Base-by-base conservation (phyloP, 1,284 basidiomycete species). In the Ganoderma resinaceum region DNA sequence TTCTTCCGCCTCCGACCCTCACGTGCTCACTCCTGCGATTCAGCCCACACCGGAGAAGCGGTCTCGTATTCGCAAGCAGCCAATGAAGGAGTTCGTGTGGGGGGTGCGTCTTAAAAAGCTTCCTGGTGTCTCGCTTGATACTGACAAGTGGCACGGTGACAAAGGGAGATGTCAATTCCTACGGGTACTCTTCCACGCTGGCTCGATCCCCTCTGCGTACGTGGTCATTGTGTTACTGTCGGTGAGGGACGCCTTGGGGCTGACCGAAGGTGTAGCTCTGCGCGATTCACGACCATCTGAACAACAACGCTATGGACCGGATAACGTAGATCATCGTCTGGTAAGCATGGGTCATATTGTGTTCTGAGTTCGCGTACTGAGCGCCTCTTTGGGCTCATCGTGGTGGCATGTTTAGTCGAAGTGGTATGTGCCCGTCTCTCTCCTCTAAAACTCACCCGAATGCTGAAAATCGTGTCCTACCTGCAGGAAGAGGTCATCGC, bases 251-350 rank as follows among this genome's bases (percentile, higher is more conserved):
- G n/a, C n/a, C n/a, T n/a, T n/a, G n/a, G n/a, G n/a, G n/a, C n/a
- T n/a, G n/a, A n/a, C n/a, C n/a, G n/a, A n/a, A n/a, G n/a, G n/a
- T n/a, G 37, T n/a, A 95, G 94, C 86, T 97, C 65, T 93, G 95
- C 72, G 94, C 95, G 64, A 97, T 98, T 72, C 97, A 98, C 77
- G 95, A 97, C 75, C 95, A 98, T 77, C 82, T 98, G 63, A 97
- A 96, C 76, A 94, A 93, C 75, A 91, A 89, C 60, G 95, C 95
- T 11, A 97, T 97, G 93, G 91, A 95, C 75, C 85, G 94, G n/a
- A 95, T 97, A 74, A 96, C 95, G 4, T 96, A 95, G 95, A 95
- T 97, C 73, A 91, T 98, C 71, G 98, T 98, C 74, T 97, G 95
- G 93, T 92, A 76, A 38, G 82, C 69, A 11, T 2, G n/a, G n/a